phyloP scores from a whole-genome alignment of 1,139 yeast species.

The Sugiyamaella sp. region DNA sequence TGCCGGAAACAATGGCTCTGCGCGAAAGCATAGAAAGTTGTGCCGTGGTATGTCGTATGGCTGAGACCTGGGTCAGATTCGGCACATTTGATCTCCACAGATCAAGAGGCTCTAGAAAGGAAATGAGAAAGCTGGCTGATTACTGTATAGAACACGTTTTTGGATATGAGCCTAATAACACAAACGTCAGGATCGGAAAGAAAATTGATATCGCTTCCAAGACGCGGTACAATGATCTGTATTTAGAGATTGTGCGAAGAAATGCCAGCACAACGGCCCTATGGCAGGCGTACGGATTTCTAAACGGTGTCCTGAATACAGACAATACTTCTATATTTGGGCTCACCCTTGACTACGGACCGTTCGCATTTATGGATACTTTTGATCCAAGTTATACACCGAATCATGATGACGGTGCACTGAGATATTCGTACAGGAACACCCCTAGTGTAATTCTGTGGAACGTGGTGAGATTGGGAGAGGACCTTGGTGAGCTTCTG shows the following conservation, averaged over 20 bases:
- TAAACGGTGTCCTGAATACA: constrained; percentile 93
- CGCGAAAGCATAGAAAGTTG: constrained; percentile 73
- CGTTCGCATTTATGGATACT: constrained; percentile 85
- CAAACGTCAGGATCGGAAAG: constrained; percentile 21
- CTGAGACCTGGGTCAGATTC: constrained; percentile 82
- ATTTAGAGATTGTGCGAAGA: constrained; percentile 64
- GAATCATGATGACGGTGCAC: constrained; percentile 78
- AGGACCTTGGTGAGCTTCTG: constrained; percentile 75
- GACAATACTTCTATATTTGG: constrained; percentile 92
- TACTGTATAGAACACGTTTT: constrained; percentile 73
- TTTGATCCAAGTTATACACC: constrained; percentile 85
- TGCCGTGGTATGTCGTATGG: constrained; percentile 82
- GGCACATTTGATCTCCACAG: constrained; percentile 90
- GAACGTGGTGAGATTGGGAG: constrained; percentile 86
- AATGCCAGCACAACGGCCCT: constrained; percentile 80
- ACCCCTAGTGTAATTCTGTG: constrained; percentile 92
- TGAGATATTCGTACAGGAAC: constrained; percentile 75
- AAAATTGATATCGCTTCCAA: constrained; percentile 44
- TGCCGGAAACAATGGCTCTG: constrained; percentile 78
- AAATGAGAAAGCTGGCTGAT: constrained; percentile 65
- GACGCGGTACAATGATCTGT: constrained; percentile 71
- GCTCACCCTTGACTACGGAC: constrained; percentile 90
- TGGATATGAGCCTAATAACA: constrained; percentile 22
- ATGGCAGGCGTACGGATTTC: constrained; percentile 90
- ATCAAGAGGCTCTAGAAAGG: constrained; percentile 68